Evolutionary conservation across 495 filamentous ascomycete genomes (phyloP), one percentile per base, ranked within the genome.

Genomic region (Pseudomonodictys pantanalensis): DNA sequence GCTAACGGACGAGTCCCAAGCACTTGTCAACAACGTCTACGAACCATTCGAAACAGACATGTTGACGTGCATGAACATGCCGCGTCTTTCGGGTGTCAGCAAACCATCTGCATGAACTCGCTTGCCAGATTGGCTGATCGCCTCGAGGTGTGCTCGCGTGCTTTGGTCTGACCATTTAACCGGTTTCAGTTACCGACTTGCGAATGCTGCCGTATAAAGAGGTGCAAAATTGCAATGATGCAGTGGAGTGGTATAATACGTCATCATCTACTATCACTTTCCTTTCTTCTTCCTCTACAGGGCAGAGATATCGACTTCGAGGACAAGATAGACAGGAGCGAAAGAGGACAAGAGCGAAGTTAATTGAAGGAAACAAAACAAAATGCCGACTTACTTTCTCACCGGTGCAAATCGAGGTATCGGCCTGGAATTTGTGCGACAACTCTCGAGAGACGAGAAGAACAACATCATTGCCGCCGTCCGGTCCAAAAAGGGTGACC

Each of bases 351-450:
- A 23, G 8, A 28, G 17, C 24, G 49, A 45, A 44, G 45, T 3
- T 24, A 35, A 57, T 29, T 43, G 53, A 57, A 47, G 48, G 42
- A 24, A 52, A 51, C 3, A 3, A 11, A 5, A 10, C 42, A 73
- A 44, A 32, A 82, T 83, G 81, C 74, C 78, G 50, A 72, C 76
- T 42, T 82, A 79, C 58, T 73, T 75, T 48, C 75, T 84, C 64
- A 83, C 81, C 17, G 81, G 81, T 53, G 76, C 79, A 12, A 81
- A 81, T 67, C 76, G 78, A 24, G 80, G 81, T 57, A 68, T 84
- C 54, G 81, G 81, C 51, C 77, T 76, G 64, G 80, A 82, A 52
- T 77, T 81, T 54, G 70, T 81, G 22, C 76, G 77, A 30, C 80
- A 83, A 67, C 76, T 83, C 43, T 68, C 75, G 28, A 52, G 62